Conservation (phyloP, 805 yeast genomes). For the Jamesozyma hellenica region DNA sequence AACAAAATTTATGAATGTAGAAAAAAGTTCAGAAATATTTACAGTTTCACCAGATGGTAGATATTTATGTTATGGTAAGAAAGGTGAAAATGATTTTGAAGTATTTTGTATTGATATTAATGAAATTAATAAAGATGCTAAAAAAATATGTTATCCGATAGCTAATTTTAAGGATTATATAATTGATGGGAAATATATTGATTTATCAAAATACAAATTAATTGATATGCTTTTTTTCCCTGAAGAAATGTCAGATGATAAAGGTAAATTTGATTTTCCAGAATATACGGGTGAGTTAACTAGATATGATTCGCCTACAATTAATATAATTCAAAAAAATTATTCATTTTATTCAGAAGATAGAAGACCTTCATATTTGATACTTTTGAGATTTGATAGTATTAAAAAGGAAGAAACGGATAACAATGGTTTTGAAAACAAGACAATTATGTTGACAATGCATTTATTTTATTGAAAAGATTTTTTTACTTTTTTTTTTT, state of each 20-base stretch:
- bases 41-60: conserved; percentile 12
- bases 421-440: too few species aligned
- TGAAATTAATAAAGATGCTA: neutral
- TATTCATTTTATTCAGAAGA: too few species aligned
- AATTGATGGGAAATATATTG: neutral
- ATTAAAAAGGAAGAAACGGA: too few species aligned
- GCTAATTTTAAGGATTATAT: conserved; percentile 3
- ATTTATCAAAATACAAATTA: neutral
- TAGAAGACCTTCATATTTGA: too few species aligned
- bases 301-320: too few species aligned
- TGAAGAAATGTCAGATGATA: too few species aligned
- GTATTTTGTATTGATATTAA: conserved; percentile 10
- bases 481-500: too few species aligned
- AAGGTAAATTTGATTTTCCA: neutral
- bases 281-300: neutral
- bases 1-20: conserved; percentile 12
- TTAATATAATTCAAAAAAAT: too few species aligned
- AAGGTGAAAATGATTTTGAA: conserved; percentile 14
- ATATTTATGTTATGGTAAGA: conserved; percentile 17
- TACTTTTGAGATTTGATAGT: too few species aligned
- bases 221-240: too few species aligned
- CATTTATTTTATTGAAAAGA: too few species aligned
- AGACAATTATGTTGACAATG: too few species aligned
- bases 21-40: conserved; percentile 14
- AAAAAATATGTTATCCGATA: conserved; percentile 4